Percentiles rank a stretch among this genome's conserved stretches.
Evolutionary conservation across 371 early-diverging fungal species (phyloP).

Genomic region (Saksenaea oblongispora): DNA sequence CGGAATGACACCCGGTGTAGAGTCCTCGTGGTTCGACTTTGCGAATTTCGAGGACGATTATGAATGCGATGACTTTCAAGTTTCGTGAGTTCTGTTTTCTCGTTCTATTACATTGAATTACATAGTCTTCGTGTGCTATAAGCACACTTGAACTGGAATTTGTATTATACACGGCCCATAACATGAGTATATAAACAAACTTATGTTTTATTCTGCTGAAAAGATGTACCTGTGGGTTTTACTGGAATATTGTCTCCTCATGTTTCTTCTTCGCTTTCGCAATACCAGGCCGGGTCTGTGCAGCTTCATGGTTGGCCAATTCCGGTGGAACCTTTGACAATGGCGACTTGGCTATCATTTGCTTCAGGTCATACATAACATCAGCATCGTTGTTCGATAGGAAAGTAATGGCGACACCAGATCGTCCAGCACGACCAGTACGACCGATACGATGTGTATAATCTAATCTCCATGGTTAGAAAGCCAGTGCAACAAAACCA

Average conservation of each 20-base stretch:
- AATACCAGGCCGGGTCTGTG: slow-evolving; percentile 68
- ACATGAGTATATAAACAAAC: background rate
- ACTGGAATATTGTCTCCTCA: slow-evolving; percentile 64
- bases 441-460: slow-evolving; percentile 98
- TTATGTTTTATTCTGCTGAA: background rate
- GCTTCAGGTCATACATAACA: slow-evolving; percentile 87
- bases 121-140: background rate
- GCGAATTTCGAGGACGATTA: slow-evolving; percentile 37
- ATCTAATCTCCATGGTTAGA: slow-evolving; percentile 45
- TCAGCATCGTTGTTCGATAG: slow-evolving; percentile 82
- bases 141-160: background rate
- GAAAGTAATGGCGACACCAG: slow-evolving; percentile 95
- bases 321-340: slow-evolving; percentile 85
- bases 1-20: background rate
- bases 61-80: slow-evolving; percentile 11
- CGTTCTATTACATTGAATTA: background rate
- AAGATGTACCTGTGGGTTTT: slow-evolving; percentile 2
- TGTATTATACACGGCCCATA: background rate
- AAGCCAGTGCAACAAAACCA: background rate
- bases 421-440: slow-evolving; percentile 96
- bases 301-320: slow-evolving; percentile 84
- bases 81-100: background rate
- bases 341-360: slow-evolving; percentile 83
- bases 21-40: slow-evolving; percentile 27
- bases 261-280: slow-evolving; percentile 58